Conservation (phyloP, 139 green algal genomes). For the Klebsormidium nitens region DNA sequence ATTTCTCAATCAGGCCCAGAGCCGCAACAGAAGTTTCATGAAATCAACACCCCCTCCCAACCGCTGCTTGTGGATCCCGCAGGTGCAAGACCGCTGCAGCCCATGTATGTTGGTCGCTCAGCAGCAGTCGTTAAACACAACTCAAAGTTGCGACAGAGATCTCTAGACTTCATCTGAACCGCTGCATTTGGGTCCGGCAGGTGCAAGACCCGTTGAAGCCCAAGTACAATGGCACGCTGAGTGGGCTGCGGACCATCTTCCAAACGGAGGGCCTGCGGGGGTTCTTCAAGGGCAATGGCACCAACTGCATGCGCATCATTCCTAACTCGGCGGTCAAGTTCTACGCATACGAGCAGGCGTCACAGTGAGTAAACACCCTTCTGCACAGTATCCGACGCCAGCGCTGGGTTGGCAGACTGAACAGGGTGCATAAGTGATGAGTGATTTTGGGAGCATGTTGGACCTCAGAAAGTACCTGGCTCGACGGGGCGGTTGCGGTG, state of each 20-base stretch:
- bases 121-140: no score
- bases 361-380: conserved; percentile 52
- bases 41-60: neutral
- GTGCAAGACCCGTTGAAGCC: conserved; percentile 76
- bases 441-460: no score
- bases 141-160: no score
- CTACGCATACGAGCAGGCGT: conserved; percentile 84
- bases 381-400: no score
- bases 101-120: neutral
- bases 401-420: no score
- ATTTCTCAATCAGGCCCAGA: neutral
- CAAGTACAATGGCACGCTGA: conserved; percentile 79
- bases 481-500: no score
- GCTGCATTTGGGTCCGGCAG: conserved; percentile 39
- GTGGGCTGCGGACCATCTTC: conserved; percentile 63
- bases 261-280: conserved; percentile 74
- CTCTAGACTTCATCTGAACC: no score
- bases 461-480: no score
- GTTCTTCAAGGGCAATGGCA: conserved; percentile 95
- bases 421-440: no score
- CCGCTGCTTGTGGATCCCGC: neutral
- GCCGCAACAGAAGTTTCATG: conserved; percentile 12
- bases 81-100: neutral
- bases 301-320: conserved; percentile 97
- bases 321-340: conserved; percentile 98